Evolutionary conservation across 2,329 filamentous ascomycete genomes (phyloP), one percentile per base, ranked within the genome.

Genomic region (Neonectria punicea): DNA sequence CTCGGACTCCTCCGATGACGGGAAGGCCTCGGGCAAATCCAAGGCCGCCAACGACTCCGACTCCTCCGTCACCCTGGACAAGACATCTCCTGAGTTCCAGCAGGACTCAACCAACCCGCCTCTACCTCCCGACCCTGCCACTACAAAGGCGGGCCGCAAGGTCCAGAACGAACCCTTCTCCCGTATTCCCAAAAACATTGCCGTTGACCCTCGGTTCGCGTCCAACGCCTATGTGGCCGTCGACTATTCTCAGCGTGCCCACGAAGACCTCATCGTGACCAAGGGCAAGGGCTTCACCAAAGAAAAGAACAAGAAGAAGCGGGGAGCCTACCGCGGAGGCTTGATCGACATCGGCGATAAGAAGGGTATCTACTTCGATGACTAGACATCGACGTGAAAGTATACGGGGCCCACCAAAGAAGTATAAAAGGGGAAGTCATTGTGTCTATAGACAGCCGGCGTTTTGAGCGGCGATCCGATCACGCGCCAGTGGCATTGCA

Each of bases 291-390:
- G 93, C 4, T 99, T 99, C 82, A 98, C 95, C 65, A 99, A 99
- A 85, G 96, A 98, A 85, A 99, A 99, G 90, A 99, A 99, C 83
- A 99, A 99, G 86, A 96, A 94, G 87, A 94, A 94, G 86, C 87
- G 90, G 73, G 96, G 96, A 55, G 93, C 91, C 70, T 99, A 97
- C 85, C 90, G 92, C 53, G 96, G 96, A 49, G 96, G 96, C 7
- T 81, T 87, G 57, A 97, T 99, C 74, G 94, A 99, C 77, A 92
- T 95, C 58, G 82, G 86, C 14, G 89, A 90, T 20, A 91, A 92
- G 69, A 94, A 95, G 81, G 92, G 93, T 63, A 92, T 97, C 83
- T 98, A 97, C 83, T 99, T 99, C 80, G 94, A 98, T 2, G 93
- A 97, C 75, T 97, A 88, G 82, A 73, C 16, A 6, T 43, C 8